Conservation (phyloP, 2,329 filamentous ascomycete genomes). For the Ophiostoma novo-ulmi region DNA sequence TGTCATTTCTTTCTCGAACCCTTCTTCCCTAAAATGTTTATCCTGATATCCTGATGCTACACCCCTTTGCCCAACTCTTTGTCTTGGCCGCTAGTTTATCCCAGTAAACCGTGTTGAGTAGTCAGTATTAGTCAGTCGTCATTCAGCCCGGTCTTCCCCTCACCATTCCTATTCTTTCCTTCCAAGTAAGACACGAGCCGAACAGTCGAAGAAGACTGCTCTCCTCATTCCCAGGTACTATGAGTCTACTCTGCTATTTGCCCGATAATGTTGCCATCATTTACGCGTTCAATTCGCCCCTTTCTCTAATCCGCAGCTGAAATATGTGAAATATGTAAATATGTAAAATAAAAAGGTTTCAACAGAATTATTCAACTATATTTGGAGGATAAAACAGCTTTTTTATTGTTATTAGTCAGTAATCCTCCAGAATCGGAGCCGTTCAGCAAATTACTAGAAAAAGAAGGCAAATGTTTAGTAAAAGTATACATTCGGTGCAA, state of each 20-base stretch:
- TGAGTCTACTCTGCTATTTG: background rate
- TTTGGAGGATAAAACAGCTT: background rate
- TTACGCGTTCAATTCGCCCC: background rate
- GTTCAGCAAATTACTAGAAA: background rate
- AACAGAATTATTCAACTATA: too few species aligned
- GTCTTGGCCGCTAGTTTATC: background rate
- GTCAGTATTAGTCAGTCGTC: background rate
- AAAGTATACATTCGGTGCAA: background rate
- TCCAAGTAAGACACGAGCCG: background rate
- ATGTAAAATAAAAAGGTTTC: too few species aligned
- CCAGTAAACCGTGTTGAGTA: background rate
- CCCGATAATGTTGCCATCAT: background rate
- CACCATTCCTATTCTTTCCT: slow-evolving; percentile 6
- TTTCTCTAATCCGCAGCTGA: background rate
- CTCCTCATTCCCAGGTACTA: background rate
- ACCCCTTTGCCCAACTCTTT: background rate
- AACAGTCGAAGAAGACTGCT: too few species aligned
- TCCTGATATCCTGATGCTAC: background rate
- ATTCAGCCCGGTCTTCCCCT: background rate
- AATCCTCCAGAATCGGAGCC: background rate
- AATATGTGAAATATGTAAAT: background rate
- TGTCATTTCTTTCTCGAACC: background rate
- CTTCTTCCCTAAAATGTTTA: background rate
- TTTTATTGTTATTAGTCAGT: background rate
- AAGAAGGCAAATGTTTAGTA: background rate